Evolutionary conservation across 768 basidiomycete genomes (phyloP).

Genomic region (Clathrus columnatus): DNA sequence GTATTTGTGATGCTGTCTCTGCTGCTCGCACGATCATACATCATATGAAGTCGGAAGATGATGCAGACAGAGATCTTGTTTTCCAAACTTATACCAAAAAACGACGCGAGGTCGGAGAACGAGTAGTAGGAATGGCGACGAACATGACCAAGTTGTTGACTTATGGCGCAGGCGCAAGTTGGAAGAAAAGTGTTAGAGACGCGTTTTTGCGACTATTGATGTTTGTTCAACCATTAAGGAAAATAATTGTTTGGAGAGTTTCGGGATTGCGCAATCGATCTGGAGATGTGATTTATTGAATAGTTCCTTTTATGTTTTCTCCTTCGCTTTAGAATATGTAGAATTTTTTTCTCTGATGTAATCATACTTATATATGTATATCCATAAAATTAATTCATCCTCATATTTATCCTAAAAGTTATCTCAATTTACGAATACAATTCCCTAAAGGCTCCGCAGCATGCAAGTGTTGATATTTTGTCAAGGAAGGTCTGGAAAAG

Average conservation of each 20-base stretch:
- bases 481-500: no score
- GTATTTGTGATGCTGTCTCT: slow-evolving; percentile 41
- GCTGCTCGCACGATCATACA: slow-evolving; percentile 34
- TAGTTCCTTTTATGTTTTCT: no score
- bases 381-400: no score
- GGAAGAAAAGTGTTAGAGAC: slow-evolving; percentile 20
- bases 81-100: slow-evolving; percentile 28
- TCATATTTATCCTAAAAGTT: no score
- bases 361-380: no score
- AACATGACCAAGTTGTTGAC: slow-evolving; percentile 18
- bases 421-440: no score
- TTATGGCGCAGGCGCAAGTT: slow-evolving; percentile 20
- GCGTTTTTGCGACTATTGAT: slow-evolving; percentile 18
- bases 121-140: slow-evolving; percentile 35
- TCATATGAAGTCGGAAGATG: slow-evolving; percentile 20
- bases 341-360: no score
- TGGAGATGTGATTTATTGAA: no score
- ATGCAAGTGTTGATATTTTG: no score
- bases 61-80: slow-evolving; percentile 22
- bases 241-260: slow-evolving; percentile 18
- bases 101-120: slow-evolving; percentile 32
- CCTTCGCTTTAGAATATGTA: no score
- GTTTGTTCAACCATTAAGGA: slow-evolving; percentile 16
- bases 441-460: no score
- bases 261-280: slow-evolving; percentile 22